Evolutionary conservation across 2,329 filamentous ascomycete genomes (phyloP).

Genomic region (Hypoxylon sp.): DNA sequence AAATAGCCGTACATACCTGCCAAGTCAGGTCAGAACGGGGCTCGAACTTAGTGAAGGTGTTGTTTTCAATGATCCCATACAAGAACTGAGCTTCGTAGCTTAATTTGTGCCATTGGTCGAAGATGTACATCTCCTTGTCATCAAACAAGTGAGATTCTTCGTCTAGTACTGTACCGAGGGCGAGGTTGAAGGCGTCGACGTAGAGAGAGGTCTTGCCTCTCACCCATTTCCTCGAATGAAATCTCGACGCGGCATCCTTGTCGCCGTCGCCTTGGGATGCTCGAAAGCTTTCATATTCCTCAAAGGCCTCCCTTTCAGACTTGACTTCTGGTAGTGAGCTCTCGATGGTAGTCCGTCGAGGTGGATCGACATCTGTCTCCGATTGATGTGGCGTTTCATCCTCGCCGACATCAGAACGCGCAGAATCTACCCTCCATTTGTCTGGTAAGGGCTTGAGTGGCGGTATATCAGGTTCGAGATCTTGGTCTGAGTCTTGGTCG

Average conservation of each 20-base stretch:
- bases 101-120: slow-evolving; percentile 75
- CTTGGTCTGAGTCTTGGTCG: slow-evolving; percentile 48
- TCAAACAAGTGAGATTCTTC: slow-evolving; percentile 91
- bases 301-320: slow-evolving; percentile 74
- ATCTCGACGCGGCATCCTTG: slow-evolving; percentile 57
- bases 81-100: slow-evolving; percentile 90
- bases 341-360: slow-evolving; percentile 70
- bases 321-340: slow-evolving; percentile 73
- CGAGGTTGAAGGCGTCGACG: slow-evolving; percentile 95
- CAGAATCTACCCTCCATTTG: slow-evolving; percentile 27
- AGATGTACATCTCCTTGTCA: slow-evolving; percentile 77
- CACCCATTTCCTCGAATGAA: slow-evolving; percentile 66
- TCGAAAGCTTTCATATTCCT: slow-evolving; percentile 77
- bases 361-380: slow-evolving; percentile 40
- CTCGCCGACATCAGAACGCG: slow-evolving; percentile 46
- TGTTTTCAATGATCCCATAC: slow-evolving; percentile 56
- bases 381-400: slow-evolving; percentile 40
- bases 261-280: slow-evolving; percentile 61
- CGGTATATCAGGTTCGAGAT: slow-evolving; percentile 21
- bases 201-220: slow-evolving; percentile 89
- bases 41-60: slow-evolving; percentile 12
- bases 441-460: slow-evolving; percentile 26
- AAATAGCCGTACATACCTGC: slow-evolving; percentile 89
- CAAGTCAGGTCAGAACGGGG: slow-evolving; percentile 20
- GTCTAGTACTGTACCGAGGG: slow-evolving; percentile 85